Base-by-base conservation (phyloP, 345 rosid species). In the Toxicodendron radicans region DNA sequence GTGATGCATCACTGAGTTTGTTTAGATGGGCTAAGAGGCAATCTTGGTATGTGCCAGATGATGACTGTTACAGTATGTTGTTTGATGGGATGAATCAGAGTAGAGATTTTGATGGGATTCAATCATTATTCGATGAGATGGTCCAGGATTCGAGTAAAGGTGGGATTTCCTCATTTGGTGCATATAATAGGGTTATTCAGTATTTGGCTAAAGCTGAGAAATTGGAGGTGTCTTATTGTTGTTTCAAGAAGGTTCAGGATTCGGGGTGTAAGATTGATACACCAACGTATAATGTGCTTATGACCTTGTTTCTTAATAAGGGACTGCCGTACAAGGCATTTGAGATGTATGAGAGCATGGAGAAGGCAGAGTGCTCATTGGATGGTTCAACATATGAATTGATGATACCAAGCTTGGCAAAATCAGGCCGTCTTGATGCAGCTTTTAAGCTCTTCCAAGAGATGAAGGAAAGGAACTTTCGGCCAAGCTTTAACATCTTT, bases 271-370 rank as follows among this genome's bases (percentile, higher is more conserved):
- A 75, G 72, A 82, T 96, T 9, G 91, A 86, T 77, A 84, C 90
- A 0, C 83, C 83, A 73, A 87, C 98, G 0, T 88, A 93, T 73
- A 93, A 96, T 81, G 82, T 83, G 12, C 94, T 93, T 17, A 92
- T 93, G 81, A 83, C 84, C 52, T 80, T 93, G 88, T 96, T 96
- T 81, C 74, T 91, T 82, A 86, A 86, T 76, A 93, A 86, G 87
- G 97, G 97, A 7, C 72, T 96, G 79, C 95, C 99, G 12, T 95
- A 91, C 58, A 93, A 93, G 82, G 97, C 99, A 0, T 96, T 93
- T 78, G 99, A 92, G 97, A 93, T 96, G 66, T 96, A 93, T 10
- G 97, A 92, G 86, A 90, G 90, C 83, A 92, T 96, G 97, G 92
- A 88, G 79, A 86, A 82, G n/a, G 85, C 92, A 8, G 83, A 81